Evolutionary conservation across 2,329 filamentous ascomycete genomes (phyloP).

Genomic region (Hymenoscyphus linearis): DNA sequence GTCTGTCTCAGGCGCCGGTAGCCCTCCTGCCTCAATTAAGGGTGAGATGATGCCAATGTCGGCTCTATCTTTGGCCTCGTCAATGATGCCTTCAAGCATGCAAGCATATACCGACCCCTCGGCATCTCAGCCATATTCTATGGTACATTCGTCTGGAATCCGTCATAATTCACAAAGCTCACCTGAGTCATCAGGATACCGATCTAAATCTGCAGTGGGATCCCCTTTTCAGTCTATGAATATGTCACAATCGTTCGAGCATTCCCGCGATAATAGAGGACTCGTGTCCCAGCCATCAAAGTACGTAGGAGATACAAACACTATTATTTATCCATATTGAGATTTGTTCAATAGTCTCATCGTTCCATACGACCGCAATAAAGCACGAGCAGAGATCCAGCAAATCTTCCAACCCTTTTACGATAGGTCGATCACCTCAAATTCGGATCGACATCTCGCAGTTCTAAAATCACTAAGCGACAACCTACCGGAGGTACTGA

Average conservation of each 20-base stretch:
- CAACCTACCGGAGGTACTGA: conserved; percentile 32
- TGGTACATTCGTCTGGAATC: conserved; percentile 33
- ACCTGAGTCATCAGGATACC: conserved; percentile 34
- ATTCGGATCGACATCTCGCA: conserved; percentile 33
- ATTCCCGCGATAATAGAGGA: conserved; percentile 15
- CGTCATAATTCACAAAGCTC: conserved; percentile 35
- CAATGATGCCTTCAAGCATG: conserved; percentile 29
- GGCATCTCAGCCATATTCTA: conserved; percentile 32
- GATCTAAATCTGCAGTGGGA: conserved; percentile 32
- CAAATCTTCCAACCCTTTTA: conserved; percentile 35
- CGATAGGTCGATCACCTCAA: conserved; percentile 31
- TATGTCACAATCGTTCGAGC: conserved; percentile 23
- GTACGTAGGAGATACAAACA: conserved; percentile 12
- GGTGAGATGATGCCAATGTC: conserved; percentile 31
- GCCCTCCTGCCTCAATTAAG: conserved; percentile 27
- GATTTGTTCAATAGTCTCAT: conserved; percentile 28
- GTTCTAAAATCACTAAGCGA: conserved; percentile 29
- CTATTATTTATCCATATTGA: conserved; percentile 12
- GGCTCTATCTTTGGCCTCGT: conserved; percentile 30
- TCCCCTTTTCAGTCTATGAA: conserved; percentile 33
- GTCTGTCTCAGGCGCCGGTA: conserved; percentile 29
- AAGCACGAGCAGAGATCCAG: conserved; percentile 33
- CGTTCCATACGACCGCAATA: conserved; percentile 32
- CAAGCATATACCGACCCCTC: conserved; percentile 29
- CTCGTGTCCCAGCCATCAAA: conserved; percentile 19